Evolutionary conservation across 1,284 basidiomycete genomes (phyloP).

Genomic region (Ganoderma meredithae): DNA sequence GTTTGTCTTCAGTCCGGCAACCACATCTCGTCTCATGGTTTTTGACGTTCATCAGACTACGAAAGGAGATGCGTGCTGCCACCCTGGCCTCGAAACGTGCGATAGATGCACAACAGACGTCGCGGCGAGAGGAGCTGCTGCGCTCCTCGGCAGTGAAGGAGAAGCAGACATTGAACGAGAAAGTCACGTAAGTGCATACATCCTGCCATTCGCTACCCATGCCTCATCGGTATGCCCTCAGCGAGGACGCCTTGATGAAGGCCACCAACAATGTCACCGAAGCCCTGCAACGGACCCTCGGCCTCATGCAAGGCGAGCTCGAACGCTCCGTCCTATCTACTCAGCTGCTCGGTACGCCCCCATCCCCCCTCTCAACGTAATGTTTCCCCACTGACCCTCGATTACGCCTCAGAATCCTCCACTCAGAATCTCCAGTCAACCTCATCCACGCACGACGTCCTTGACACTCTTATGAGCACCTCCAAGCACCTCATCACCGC

Average conservation of each 20-base stretch:
- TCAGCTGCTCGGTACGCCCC: constrained; percentile 80
- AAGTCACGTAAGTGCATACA: constrained; percentile 56
- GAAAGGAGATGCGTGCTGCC: constrained; percentile 69
- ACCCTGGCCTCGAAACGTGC: constrained; percentile 73
- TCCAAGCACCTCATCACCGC: constrained; percentile 86
- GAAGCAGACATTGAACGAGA: constrained; percentile 57
- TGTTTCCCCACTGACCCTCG: background rate
- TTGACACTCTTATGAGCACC: constrained; percentile 76
- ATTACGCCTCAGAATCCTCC: constrained; percentile 68
- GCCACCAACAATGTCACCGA: constrained; percentile 89
- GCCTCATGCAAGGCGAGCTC: constrained; percentile 89
- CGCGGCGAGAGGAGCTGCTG: constrained; percentile 72
- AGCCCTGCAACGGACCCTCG: constrained; percentile 83
- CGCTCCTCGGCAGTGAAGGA: constrained; percentile 55
- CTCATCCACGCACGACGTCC: constrained; percentile 80
- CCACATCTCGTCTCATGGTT: background rate
- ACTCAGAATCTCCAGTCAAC: constrained; percentile 79
- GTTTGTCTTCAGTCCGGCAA: constrained; percentile 32
- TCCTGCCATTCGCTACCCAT: background rate
- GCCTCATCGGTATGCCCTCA: constrained; percentile 37
- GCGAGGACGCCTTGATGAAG: constrained; percentile 88
- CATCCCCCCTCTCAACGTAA: background rate
- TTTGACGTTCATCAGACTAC: constrained; percentile 52
- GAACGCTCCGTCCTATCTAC: constrained; percentile 86
- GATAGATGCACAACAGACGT: constrained; percentile 67